Evolutionary conservation across 305 asterid genomes (phyloP), one percentile per base, ranked within the genome.

Genomic region (Fraxinus floribunda): DNA sequence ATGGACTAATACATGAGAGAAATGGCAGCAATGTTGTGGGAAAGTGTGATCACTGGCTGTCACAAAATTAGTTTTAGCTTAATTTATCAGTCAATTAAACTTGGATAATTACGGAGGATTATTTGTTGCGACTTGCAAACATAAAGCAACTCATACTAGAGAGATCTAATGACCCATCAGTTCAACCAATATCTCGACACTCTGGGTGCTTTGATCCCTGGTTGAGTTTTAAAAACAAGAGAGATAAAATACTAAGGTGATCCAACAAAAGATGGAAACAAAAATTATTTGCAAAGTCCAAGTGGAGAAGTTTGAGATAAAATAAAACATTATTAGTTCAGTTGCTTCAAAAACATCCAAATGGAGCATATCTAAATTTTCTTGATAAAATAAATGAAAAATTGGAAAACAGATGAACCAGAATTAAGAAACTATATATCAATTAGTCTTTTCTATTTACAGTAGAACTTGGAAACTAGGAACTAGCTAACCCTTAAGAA

Each of bases 281-380:
- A 41, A 75, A 75, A 24, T n/a, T 44, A 24, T 84, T 13, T 30
- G 46, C 82, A 41, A 29, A 52, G 62, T 78, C 62, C 72, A 73
- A 62, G 26, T 5, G 62, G 64, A 18, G 16, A 24, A 49, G 29
- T 55, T 76, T 18, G 44, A 70, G n/a, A 76, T 6, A 30, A 78
- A 52, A 82, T 32, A 18, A 49, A 8, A 9, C 8, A 29, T 60
- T 70, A 68, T 36, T 73, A 60, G 18, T 76, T 66, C 60, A 80
- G 30, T 84, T 18, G 66, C 80, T 76, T 76, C 38, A 44, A 60
- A 77, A 79, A 62, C 81, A 76, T 79, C 86, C 87, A 86, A 84
- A 86, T 84, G 84, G 86, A 71, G 78, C 76, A 68, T 20, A 35
- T 78, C 13, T 5, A 8, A 30, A 24, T 29, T 18, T 20, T 57